Conservation (phyloP, 495 filamentous ascomycete genomes). For the Sporormia fimetaria region DNA sequence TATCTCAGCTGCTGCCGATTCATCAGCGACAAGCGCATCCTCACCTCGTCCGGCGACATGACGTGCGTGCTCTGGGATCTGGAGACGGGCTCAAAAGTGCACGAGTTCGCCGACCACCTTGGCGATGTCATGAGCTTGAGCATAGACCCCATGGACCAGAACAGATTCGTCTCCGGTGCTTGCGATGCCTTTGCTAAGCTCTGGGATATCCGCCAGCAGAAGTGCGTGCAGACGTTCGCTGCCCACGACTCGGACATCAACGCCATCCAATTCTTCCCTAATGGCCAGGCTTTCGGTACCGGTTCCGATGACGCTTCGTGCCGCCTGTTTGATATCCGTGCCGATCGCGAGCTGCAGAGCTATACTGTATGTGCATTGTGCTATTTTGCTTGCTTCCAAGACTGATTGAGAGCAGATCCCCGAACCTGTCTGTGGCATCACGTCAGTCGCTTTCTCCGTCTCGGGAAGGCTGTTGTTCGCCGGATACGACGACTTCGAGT, state of each 20-base stretch:
- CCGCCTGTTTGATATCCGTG: constrained; percentile 93
- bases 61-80: constrained; percentile 99
- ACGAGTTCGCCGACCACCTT: constrained; percentile 95
- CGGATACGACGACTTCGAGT: constrained; percentile 98
- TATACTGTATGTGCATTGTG: constrained; percentile 63
- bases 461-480: constrained; percentile 93
- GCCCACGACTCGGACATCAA: constrained; percentile 99
- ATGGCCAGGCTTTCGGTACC: constrained; percentile 96
- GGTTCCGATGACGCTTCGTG: constrained; percentile 97
- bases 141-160: constrained; percentile 98
- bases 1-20: constrained; percentile 98
- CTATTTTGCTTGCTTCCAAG: neutral
- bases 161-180: constrained; percentile 95
- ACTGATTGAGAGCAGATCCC: constrained; percentile 56
- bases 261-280: constrained; percentile 98
- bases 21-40: constrained; percentile 94
- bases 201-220: constrained; percentile 97
- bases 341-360: constrained; percentile 88
- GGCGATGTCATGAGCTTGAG: constrained; percentile 99
- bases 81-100: constrained; percentile 91
- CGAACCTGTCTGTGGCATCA: constrained; percentile 94
- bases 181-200: constrained; percentile 98
- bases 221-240: constrained; percentile 96
- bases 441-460: constrained; percentile 94
- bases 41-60: constrained; percentile 98